Evolutionary conservation across 129 eudicot species (phyloP).

Genomic region (Glebionis coronaria): DNA sequence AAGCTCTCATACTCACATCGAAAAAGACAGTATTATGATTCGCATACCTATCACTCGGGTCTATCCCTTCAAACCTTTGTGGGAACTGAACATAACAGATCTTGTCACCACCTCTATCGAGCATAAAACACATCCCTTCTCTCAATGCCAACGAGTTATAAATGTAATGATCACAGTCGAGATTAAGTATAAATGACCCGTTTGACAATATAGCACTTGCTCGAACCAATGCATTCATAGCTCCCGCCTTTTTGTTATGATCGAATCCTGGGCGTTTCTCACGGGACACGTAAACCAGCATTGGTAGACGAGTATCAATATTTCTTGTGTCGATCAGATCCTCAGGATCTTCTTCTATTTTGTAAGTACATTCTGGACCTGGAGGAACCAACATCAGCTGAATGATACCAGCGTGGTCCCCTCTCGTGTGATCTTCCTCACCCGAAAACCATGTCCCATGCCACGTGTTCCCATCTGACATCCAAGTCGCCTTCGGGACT

Average conservation of each 20-base stretch:
- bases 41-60: constrained; percentile 57
- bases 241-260: constrained; percentile 68
- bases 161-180: constrained; percentile 71
- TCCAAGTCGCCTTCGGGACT: constrained; percentile 67
- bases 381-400: constrained; percentile 78
- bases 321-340: constrained; percentile 41
- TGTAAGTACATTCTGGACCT: constrained; percentile 48
- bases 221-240: constrained; percentile 59
- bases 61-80: constrained; percentile 58
- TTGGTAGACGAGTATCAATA: constrained; percentile 57
- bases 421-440: constrained; percentile 56
- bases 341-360: constrained; percentile 30
- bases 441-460: constrained; percentile 67
- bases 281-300: constrained; percentile 76
- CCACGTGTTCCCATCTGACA: constrained; percentile 79
- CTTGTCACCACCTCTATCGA: constrained; percentile 85
- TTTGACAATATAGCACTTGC: constrained; percentile 62
- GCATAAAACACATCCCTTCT: constrained; percentile 95
- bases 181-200: constrained; percentile 54
- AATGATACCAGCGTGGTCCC: constrained; percentile 67
- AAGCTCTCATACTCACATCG: constrained; percentile 59
- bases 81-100: constrained; percentile 64
- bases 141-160: constrained; percentile 66
- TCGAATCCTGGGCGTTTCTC: constrained; percentile 60
- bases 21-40: constrained; percentile 62